phyloP scores from a whole-genome alignment of 345 rosid species.

The Linum lewisii region DNA sequence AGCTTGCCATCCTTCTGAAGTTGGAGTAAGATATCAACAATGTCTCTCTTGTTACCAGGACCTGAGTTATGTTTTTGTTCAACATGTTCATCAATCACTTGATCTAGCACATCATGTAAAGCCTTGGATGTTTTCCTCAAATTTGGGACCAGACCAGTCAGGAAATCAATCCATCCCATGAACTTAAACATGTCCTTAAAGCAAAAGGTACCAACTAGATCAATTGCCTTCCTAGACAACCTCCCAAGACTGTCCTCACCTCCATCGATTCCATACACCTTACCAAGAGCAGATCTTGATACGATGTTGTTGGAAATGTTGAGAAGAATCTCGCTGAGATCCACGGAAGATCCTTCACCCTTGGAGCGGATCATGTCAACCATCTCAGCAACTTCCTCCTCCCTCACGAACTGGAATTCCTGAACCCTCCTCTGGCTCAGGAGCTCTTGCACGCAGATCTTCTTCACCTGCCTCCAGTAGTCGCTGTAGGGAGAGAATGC shows the following conservation, averaged over 20 bases:
- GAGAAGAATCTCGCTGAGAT: conserved; percentile 14
- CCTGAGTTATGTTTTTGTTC: too few relatives aligned
- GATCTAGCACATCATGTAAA: background rate
- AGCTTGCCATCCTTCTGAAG: background rate
- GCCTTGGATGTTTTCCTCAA: background rate
- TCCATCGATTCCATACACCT: background rate
- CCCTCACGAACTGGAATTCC: conserved; percentile 4
- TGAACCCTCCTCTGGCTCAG: conserved; percentile 13
- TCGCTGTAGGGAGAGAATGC: conserved; percentile 4
- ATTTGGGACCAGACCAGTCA: background rate
- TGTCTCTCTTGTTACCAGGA: background rate
- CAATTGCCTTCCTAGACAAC: background rate
- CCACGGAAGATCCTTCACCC: background rate
- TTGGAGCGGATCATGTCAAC: conserved; percentile 2
- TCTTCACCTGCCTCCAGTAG: conserved; percentile 9
- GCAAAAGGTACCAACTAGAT: background rate
- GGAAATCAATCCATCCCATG: background rate
- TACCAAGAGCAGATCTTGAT: conserved; percentile 12
- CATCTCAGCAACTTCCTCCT: conserved; percentile 6
- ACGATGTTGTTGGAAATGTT: conserved; percentile 5
- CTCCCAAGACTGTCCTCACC: background rate
- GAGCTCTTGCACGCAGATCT: conserved; percentile 11
- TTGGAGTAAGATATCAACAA: conserved; percentile 4
- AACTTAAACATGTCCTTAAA: background rate
- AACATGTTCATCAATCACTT: conserved; percentile 1